phyloP scores from a whole-genome alignment of 192 early-diverging fungal species.

The Powellomyces hirtus region DNA sequence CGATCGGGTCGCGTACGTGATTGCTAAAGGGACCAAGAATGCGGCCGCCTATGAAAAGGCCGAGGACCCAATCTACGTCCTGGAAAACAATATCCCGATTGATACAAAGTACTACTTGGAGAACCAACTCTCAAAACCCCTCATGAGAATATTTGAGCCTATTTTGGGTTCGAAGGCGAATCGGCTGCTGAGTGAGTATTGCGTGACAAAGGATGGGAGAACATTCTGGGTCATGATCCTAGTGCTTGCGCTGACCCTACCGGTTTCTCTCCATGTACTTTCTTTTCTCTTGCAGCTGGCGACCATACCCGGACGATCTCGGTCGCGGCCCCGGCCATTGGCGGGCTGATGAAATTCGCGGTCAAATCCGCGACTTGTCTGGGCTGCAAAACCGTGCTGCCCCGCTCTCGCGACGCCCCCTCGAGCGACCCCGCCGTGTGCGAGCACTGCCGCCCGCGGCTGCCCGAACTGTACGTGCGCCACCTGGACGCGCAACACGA shows the following conservation, averaged over 20 bases:
- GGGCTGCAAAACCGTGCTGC: conserved; percentile 77
- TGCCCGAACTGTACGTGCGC: conserved; percentile 76
- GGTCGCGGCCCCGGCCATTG: conserved; percentile 83
- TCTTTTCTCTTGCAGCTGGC: conserved; percentile 30
- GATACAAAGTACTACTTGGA: conserved; percentile 96
- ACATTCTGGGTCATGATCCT: too few relatives aligned
- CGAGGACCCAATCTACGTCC: conserved; percentile 97
- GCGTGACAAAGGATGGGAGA: too few relatives aligned
- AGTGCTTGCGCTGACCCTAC: neutral
- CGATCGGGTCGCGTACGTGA: conserved; percentile 96
- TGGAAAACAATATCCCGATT: conserved; percentile 97
- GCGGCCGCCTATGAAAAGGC: conserved; percentile 95
- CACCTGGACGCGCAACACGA: conserved; percentile 69
- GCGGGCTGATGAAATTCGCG: conserved; percentile 93
- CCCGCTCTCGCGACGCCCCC: too few relatives aligned
- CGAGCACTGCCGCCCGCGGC: conserved; percentile 65
- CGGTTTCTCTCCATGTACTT: too few relatives aligned
- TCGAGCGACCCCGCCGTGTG: conserved; percentile 71
- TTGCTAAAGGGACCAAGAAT: conserved; percentile 81
- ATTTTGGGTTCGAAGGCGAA: conserved; percentile 86
- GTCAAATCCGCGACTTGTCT: conserved; percentile 89
- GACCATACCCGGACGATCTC: conserved; percentile 67
- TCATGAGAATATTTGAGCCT: conserved; percentile 94
- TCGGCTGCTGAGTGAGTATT: conserved; percentile 64
- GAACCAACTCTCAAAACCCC: conserved; percentile 91